These are phyloP conservation scores for Spathaspora sp. DNA, from an alignment of 1,139 yeast species.

Conservation along the genomic window DNA sequence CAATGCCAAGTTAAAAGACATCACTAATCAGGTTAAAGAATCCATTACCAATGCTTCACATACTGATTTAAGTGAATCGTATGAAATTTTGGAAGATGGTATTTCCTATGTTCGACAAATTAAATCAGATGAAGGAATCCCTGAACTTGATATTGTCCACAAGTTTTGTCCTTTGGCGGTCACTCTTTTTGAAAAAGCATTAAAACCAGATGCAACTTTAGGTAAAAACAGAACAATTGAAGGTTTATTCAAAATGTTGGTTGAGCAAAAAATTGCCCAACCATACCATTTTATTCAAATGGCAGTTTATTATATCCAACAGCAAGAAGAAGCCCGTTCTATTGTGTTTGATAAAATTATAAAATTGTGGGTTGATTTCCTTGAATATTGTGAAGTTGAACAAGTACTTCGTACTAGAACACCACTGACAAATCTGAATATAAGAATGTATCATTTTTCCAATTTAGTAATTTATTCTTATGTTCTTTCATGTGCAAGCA, in stretches of 20 bases:
- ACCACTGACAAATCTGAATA: neutral
- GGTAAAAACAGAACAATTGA: constrained; percentile 18
- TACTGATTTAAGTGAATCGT: constrained; percentile 27
- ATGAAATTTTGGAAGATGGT: constrained; percentile 45
- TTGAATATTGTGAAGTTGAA: constrained; percentile 22
- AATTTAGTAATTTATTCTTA: constrained; percentile 37
- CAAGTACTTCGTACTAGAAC: neutral
- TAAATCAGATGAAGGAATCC: constrained; percentile 33
- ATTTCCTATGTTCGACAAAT: constrained; percentile 39
- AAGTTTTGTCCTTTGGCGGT: constrained; percentile 29
- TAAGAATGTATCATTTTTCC: constrained; percentile 16
- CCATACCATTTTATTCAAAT: constrained; percentile 29
- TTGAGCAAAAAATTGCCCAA: constrained; percentile 32
- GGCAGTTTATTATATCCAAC: constrained; percentile 21
- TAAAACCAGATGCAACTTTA: constrained; percentile 13
- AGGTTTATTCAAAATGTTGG: constrained; percentile 28
- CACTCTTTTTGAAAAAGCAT: constrained; percentile 22
- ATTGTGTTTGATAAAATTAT: constrained; percentile 24
- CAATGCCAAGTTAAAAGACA: constrained; percentile 33
- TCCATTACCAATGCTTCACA: constrained; percentile 20
- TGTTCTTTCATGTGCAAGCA: constrained; percentile 29
- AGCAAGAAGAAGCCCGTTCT: constrained; percentile 11
- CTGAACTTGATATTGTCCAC: constrained; percentile 22
- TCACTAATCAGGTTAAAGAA: constrained; percentile 30
- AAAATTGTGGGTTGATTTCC: constrained; percentile 33